phyloP scores from a whole-genome alignment of 148 eudicot genomes.

The Rhododendron molle region DNA sequence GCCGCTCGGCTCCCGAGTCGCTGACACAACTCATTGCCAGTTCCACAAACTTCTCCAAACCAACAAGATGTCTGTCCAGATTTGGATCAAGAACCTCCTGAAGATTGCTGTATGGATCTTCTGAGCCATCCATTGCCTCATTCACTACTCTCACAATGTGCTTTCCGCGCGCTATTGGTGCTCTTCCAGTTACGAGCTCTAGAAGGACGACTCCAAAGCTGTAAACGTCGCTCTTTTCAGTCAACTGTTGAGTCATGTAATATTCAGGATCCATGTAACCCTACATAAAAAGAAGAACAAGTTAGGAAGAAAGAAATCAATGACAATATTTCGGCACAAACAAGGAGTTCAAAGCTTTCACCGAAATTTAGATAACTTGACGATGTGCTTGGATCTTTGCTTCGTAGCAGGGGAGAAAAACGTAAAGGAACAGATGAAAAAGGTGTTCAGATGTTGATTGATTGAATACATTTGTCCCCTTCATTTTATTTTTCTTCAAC shows the following conservation, averaged over 20 bases:
- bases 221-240: constrained; percentile 12
- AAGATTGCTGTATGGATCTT: neutral
- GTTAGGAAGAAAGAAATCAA: neutral
- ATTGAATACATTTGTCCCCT: neutral
- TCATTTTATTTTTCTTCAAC: neutral
- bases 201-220: constrained; percentile 12
- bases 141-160: constrained; percentile 7
- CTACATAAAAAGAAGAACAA: neutral
- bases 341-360: neutral
- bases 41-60: constrained; percentile 6
- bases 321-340: neutral
- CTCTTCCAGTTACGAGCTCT: constrained; percentile 7
- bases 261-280: constrained; percentile 15
- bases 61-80: neutral
- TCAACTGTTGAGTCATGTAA: constrained; percentile 11
- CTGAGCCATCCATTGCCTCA: constrained; percentile 1
- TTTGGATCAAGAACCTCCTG: constrained; percentile 2
- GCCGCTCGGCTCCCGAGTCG: neutral
- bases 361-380: neutral
- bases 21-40: constrained; percentile 11
- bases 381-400: neutral
- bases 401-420: neutral
- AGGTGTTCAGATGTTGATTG: neutral
- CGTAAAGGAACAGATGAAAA: neutral
- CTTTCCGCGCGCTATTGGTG: neutral